phyloP scores from a whole-genome alignment of 305 asterid species.

The Fraxinus floribunda region DNA sequence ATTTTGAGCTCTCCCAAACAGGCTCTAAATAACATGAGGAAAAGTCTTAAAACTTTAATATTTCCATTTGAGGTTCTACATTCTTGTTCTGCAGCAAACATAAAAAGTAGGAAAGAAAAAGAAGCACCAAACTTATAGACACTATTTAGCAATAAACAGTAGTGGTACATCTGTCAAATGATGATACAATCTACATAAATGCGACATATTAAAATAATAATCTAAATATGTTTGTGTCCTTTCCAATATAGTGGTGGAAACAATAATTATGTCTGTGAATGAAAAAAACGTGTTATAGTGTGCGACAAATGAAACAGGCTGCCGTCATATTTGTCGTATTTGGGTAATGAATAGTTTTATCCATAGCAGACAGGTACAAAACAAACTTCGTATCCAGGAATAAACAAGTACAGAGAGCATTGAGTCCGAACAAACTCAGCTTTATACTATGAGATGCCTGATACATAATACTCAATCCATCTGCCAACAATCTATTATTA shows the following conservation, averaged over 20 bases:
- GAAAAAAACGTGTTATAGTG: neutral
- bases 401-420: neutral
- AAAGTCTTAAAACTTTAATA: neutral
- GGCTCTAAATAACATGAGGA: neutral
- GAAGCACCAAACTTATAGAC: neutral
- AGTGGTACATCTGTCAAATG: neutral
- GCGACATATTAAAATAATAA: neutral
- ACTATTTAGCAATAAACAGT: neutral
- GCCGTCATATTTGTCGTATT: neutral
- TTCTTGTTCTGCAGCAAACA: neutral
- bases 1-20: no score
- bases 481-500: neutral
- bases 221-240: neutral
- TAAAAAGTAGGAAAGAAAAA: neutral
- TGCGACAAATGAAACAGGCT: neutral
- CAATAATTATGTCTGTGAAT: neutral
- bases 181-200: neutral
- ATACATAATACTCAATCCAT: neutral
- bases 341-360: neutral
- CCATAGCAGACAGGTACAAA: neutral
- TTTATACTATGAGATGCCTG: neutral
- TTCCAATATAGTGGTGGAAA: neutral
- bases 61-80: neutral
- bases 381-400: slow-evolving; percentile 2
- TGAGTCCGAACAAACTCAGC: neutral